These are phyloP conservation scores for Scolecobasidium constrictum DNA, from an alignment of 2,329 filamentous ascomycete species.

Conservation along the genomic window DNA sequence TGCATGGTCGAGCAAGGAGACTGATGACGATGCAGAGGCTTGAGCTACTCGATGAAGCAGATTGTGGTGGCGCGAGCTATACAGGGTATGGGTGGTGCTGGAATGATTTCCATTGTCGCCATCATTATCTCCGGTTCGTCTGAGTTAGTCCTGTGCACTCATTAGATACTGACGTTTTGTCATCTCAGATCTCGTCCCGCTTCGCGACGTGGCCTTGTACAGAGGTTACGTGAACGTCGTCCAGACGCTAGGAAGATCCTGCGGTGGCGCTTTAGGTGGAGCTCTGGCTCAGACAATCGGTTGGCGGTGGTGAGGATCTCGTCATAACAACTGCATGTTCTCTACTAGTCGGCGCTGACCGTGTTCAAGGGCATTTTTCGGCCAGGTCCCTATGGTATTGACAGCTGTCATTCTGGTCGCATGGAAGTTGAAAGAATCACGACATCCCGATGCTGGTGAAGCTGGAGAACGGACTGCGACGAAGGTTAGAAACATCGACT, in stretches of 20 bases:
- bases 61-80: conserved; percentile 30
- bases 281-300: conserved; percentile 51
- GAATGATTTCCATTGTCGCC: conserved; percentile 21
- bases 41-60: conserved; percentile 24
- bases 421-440: background rate
- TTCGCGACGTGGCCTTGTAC: conserved; percentile 36
- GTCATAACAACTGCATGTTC: background rate
- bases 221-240: conserved; percentile 41
- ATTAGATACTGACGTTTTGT: too few relatives aligned
- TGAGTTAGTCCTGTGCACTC: too few relatives aligned
- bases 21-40: too few relatives aligned
- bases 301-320: conserved; percentile 55
- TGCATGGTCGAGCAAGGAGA: too few relatives aligned
- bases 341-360: conserved; percentile 5
- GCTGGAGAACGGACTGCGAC: conserved; percentile 9
- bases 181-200: conserved; percentile 33
- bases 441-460: conserved; percentile 12
- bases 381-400: conserved; percentile 45
- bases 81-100: conserved; percentile 33
- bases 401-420: conserved; percentile 38
- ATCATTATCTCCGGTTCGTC: too few relatives aligned
- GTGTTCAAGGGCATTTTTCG: conserved; percentile 41
- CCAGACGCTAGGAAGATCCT: conserved; percentile 37
- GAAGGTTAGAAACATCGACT: conserved; percentile 45
- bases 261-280: conserved; percentile 47